These are phyloP conservation scores for Xylariales sp. DNA, from an alignment of 2,329 filamentous ascomycete genomes.

Conservation along the genomic window DNA sequence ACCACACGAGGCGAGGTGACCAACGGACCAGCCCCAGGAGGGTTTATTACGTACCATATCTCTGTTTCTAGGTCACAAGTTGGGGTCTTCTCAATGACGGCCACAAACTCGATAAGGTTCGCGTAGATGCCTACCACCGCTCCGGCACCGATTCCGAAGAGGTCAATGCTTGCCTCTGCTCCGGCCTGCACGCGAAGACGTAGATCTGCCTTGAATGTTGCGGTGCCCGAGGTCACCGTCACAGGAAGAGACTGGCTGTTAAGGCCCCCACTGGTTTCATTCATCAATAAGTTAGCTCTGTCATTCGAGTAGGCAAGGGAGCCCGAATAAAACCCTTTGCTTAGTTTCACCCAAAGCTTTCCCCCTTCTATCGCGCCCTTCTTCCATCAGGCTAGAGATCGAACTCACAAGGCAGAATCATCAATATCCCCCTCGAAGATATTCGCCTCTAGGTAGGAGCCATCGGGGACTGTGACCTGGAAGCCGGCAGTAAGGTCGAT, in stretches of 20 bases:
- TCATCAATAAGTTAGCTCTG: not conserved
- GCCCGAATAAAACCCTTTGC: too few species aligned
- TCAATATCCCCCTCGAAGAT: conserved; percentile 33
- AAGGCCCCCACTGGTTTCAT: conserved; percentile 23
- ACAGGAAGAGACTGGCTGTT: conserved; percentile 32
- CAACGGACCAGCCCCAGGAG: too few species aligned
- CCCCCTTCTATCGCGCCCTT: not conserved
- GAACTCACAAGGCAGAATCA: conserved; percentile 33
- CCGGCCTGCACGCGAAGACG: conserved; percentile 36
- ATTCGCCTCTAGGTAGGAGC: conserved; percentile 28
- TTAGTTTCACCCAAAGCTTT: not conserved
- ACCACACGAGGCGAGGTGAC: too few species aligned
- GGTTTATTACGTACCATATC: conserved; percentile 10
- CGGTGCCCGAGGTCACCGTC: conserved; percentile 23
- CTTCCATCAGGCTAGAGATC: not conserved
- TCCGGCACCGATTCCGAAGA: conserved; percentile 35
- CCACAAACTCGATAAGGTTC: conserved; percentile 34
- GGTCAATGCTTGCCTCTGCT: conserved; percentile 25
- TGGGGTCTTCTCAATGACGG: conserved; percentile 31
- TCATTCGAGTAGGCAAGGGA: not conserved
- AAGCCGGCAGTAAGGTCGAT: conserved; percentile 34
- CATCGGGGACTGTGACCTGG: conserved; percentile 27
- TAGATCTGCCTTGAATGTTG: conserved; percentile 35
- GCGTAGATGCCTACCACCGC: conserved; percentile 34
- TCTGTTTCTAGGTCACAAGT: conserved; percentile 32